Conservation (phyloP, 495 filamentous ascomycete genomes). For the Aspergillus carlsbadensis region DNA sequence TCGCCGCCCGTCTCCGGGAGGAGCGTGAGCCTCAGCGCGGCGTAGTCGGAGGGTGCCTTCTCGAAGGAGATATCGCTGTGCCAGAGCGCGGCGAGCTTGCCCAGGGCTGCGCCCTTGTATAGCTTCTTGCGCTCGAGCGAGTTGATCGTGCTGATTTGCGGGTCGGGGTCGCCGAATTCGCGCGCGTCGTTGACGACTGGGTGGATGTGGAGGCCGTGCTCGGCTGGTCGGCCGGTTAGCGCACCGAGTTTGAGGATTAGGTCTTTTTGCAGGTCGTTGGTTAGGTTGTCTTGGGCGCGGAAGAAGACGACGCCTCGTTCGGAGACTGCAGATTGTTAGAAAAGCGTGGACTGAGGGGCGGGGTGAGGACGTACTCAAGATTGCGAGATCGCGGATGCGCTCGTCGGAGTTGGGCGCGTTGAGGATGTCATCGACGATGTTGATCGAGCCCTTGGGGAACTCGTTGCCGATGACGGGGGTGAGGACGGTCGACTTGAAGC, state of each 20-base stretch:
- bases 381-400: slow-evolving; percentile 58
- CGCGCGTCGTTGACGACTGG: slow-evolving; percentile 55
- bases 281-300: slow-evolving; percentile 61
- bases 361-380: slow-evolving; percentile 29
- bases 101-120: slow-evolving; percentile 19
- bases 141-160: slow-evolving; percentile 67
- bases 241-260: slow-evolving; percentile 58
- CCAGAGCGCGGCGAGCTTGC: slow-evolving; percentile 38
- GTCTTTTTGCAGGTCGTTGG: slow-evolving; percentile 61
- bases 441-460: slow-evolving; percentile 39
- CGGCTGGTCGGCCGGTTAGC: slow-evolving; percentile 57
- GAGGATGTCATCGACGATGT: slow-evolving; percentile 55
- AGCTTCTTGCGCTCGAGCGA: slow-evolving; percentile 55
- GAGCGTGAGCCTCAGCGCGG: slow-evolving; percentile 51
- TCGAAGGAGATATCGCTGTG: slow-evolving; percentile 68
- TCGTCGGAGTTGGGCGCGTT: slow-evolving; percentile 54
- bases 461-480: slow-evolving; percentile 55
- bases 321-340: slow-evolving; percentile 50
- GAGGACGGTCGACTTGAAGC: slow-evolving; percentile 9
- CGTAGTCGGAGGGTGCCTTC: slow-evolving; percentile 58
- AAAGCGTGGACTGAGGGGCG: not conserved
- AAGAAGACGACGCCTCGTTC: slow-evolving; percentile 76
- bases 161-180: slow-evolving; percentile 53
- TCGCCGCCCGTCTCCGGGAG: slow-evolving; percentile 63
- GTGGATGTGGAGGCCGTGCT: slow-evolving; percentile 65